phyloP scores from a whole-genome alignment of 306 rosid genomes.

The Trifolium dubium region DNA sequence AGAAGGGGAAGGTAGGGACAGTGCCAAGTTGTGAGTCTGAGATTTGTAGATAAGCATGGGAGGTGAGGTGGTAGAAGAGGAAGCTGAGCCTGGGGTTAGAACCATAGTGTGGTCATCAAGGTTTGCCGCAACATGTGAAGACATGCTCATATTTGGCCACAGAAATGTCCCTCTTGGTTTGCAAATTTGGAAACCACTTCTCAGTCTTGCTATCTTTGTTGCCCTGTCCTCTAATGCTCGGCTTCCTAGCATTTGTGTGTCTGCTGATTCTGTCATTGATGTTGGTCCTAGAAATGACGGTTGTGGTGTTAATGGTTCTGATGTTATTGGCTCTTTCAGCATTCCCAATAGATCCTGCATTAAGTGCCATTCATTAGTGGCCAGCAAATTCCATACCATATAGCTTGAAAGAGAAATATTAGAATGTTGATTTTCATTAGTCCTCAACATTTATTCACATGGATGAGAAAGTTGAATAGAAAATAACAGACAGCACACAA shows the following conservation, averaged over 20 bases:
- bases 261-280: slow-evolving; percentile 44
- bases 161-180: slow-evolving; percentile 69
- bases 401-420: background rate
- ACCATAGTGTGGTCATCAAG: slow-evolving; percentile 47
- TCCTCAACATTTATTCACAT: background rate
- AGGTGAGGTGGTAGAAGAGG: slow-evolving; percentile 57
- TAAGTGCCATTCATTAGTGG: slow-evolving; percentile 33
- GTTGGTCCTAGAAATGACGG: slow-evolving; percentile 41
- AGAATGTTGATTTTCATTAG: background rate
- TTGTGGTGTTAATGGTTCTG: slow-evolving; percentile 51
- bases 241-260: slow-evolving; percentile 39
- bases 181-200: slow-evolving; percentile 87
- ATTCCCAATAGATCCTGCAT: slow-evolving; percentile 65
- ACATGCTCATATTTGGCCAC: slow-evolving; percentile 66
- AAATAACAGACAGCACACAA: background rate
- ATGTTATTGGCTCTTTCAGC: slow-evolving; percentile 50
- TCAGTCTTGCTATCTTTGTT: slow-evolving; percentile 65
- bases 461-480: background rate
- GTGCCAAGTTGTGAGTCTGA: slow-evolving; percentile 26
- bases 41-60: slow-evolving; percentile 20
- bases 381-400: slow-evolving; percentile 13
- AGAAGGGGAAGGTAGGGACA: slow-evolving; percentile 37
- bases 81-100: slow-evolving; percentile 71
- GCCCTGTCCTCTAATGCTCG: slow-evolving; percentile 61
- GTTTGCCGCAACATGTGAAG: slow-evolving; percentile 47